phyloP scores from a whole-genome alignment of 2,329 filamentous ascomycete genomes.

The Neoascochyta sp. region DNA sequence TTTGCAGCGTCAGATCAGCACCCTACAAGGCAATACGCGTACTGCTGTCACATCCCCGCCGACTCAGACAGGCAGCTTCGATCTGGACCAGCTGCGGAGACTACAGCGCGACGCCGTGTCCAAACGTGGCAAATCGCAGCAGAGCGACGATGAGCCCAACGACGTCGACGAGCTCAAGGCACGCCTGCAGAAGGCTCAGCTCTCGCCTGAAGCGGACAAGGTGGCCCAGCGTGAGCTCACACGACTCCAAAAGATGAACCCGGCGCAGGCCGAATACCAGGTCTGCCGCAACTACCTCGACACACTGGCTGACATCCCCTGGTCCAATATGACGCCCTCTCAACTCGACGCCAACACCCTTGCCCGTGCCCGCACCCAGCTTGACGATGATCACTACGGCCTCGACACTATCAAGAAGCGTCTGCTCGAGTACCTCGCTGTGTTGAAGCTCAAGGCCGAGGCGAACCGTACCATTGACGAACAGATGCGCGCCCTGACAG shows the following conservation, averaged over 20 bases:
- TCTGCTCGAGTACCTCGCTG: conserved; percentile 88
- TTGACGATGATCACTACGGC: conserved; percentile 95
- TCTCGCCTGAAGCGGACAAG: conserved; percentile 81
- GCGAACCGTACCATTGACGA: conserved; percentile 79
- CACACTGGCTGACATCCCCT: conserved; percentile 89
- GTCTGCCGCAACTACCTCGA: conserved; percentile 92
- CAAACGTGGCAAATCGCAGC: conserved; percentile 39
- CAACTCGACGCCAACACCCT: conserved; percentile 78
- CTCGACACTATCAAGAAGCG: conserved; percentile 97
- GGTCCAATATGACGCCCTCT: conserved; percentile 80
- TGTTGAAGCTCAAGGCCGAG: conserved; percentile 90
- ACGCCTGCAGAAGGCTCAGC: conserved; percentile 73
- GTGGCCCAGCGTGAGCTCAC: conserved; percentile 87
- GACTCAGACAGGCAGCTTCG: conserved; percentile 41
- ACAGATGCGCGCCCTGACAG: conserved; percentile 61
- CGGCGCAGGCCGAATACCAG: conserved; percentile 92
- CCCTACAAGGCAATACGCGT: conserved; percentile 82
- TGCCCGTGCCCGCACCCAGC: conserved; percentile 74
- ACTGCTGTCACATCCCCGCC: conserved; percentile 74
- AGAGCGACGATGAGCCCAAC: conserved; percentile 72
- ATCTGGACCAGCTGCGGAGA: conserved; percentile 44
- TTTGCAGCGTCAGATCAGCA: conserved; percentile 74
- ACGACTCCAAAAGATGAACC: conserved; percentile 89
- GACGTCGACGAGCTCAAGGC: conserved; percentile 91
- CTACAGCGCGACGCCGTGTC: conserved; percentile 44